Conservation (phyloP, 2,329 filamentous ascomycete genomes). For the Periconia sp. region DNA sequence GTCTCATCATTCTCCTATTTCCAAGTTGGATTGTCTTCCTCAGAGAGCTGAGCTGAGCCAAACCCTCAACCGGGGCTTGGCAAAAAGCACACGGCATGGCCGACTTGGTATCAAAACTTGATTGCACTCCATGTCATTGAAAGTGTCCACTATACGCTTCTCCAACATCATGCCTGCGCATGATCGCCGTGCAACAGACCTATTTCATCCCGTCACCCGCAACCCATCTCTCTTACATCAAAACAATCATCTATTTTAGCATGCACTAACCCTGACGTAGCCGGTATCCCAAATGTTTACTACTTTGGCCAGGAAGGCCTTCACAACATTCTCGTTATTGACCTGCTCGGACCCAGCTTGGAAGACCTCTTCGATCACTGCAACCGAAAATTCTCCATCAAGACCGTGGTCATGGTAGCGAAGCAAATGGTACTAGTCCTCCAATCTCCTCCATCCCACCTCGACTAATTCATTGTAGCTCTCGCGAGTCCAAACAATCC, state of each 20-base stretch:
- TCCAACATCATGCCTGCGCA: no score
- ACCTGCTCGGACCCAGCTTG: conserved; percentile 89
- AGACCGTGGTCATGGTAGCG: conserved; percentile 98
- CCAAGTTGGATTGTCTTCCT: conserved; percentile 1
- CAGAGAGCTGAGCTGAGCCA: background rate
- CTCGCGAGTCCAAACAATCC: conserved; percentile 88
- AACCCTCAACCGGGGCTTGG: background rate
- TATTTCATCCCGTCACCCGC: background rate
- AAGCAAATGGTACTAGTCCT: conserved; percentile 85
- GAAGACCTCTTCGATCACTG: conserved; percentile 98
- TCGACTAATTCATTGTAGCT: conserved; percentile 55
- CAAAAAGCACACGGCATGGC: background rate
- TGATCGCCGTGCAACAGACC: no score
- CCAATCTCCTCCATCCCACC: background rate
- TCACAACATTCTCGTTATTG: conserved; percentile 98
- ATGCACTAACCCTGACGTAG: conserved; percentile 55
- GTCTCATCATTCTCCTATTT: conserved; percentile 47
- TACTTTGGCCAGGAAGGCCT: conserved; percentile 98
- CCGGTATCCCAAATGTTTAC: conserved; percentile 98
- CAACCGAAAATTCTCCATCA: conserved; percentile 90
- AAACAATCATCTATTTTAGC: background rate
- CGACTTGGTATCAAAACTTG: no score
- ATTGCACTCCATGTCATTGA: no score
- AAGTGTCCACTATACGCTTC: no score
- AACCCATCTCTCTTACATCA: background rate